A percentile compares a stretch with the other conserved stretches of the same genome.
phyloP scores from a whole-genome alignment of 2,329 filamentous ascomycete genomes.

The Tolypocladium inflatum region DNA sequence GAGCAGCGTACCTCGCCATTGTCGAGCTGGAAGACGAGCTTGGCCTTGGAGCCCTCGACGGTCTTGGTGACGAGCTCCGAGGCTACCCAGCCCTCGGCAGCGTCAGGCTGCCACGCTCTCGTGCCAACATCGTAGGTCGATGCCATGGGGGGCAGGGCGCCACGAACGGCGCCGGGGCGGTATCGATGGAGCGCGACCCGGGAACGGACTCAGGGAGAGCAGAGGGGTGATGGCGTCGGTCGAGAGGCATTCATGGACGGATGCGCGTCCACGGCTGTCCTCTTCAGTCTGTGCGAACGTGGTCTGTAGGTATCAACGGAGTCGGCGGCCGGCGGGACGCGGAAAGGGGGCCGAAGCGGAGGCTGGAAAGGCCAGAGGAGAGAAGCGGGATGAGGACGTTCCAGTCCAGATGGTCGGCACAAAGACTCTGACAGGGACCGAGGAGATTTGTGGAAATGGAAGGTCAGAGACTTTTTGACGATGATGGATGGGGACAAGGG shows the following conservation, averaged over 20 bases:
- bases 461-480: background rate
- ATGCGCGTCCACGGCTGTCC: constrained; percentile 7
- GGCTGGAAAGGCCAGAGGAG: background rate
- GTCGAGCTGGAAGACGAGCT: constrained; percentile 77
- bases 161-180: constrained; percentile 3
- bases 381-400: background rate
- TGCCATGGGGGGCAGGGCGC: constrained; percentile 52
- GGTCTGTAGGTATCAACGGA: background rate
- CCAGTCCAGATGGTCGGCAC: background rate
- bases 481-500: constrained; percentile 9
- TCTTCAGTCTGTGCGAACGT: background rate
- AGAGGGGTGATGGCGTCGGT: constrained; percentile 5
- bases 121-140: constrained; percentile 94
- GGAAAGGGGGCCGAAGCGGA: background rate
- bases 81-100: constrained; percentile 92
- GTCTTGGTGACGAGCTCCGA: constrained; percentile 87
- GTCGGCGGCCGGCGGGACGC: background rate
- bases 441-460: background rate
- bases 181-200: constrained; percentile 7
- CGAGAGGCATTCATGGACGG: constrained; percentile 20
- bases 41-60: constrained; percentile 76
- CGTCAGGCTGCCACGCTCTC: constrained; percentile 95
- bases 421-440: background rate
- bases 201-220: constrained; percentile 1
- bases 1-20: constrained; percentile 72